These are phyloP conservation scores for Saccharomyces hybrid DNA, from an alignment of 1,139 yeast genomes.

Conservation along the genomic window DNA sequence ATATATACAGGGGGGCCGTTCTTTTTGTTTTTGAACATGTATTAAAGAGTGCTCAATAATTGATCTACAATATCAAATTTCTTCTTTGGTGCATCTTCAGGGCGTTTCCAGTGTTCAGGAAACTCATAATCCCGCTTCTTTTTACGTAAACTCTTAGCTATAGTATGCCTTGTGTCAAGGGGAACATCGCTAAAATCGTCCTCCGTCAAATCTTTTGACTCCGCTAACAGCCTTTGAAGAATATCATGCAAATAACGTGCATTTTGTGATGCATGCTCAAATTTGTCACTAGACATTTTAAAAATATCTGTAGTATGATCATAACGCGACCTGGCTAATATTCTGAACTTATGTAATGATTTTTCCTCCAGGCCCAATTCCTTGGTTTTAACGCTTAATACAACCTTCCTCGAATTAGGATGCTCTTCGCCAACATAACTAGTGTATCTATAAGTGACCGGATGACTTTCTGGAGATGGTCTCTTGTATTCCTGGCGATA, in stretches of 20 bases:
- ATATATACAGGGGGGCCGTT: conserved; percentile 1
- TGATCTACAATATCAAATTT: conserved; percentile 18
- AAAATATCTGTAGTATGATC: conserved; percentile 52
- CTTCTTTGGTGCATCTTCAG: conserved; percentile 52
- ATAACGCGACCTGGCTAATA: conserved; percentile 73
- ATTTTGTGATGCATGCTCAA: conserved; percentile 77
- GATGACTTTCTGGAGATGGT: conserved; percentile 38
- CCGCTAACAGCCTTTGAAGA: conserved; percentile 51
- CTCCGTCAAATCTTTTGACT: conserved; percentile 49
- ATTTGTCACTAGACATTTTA: conserved; percentile 55
- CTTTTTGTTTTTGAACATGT: background rate
- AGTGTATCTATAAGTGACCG: conserved; percentile 61
- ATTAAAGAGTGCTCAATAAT: background rate
- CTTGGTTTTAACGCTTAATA: conserved; percentile 45
- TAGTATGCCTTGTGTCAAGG: conserved; percentile 63
- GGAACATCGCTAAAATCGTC: conserved; percentile 75
- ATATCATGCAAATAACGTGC: conserved; percentile 64
- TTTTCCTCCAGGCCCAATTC: conserved; percentile 46
- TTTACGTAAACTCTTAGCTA: conserved; percentile 40
- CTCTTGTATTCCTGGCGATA: conserved; percentile 60
- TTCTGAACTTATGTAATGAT: conserved; percentile 65
- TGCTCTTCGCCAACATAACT: conserved; percentile 69
- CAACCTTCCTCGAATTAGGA: conserved; percentile 65
- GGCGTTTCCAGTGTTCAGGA: conserved; percentile 84
- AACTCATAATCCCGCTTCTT: conserved; percentile 40